Evolutionary conservation across 108 stramenopile genomes (phyloP), one percentile per base, ranked within the genome.

Genomic region (Nitzschia sp.): DNA sequence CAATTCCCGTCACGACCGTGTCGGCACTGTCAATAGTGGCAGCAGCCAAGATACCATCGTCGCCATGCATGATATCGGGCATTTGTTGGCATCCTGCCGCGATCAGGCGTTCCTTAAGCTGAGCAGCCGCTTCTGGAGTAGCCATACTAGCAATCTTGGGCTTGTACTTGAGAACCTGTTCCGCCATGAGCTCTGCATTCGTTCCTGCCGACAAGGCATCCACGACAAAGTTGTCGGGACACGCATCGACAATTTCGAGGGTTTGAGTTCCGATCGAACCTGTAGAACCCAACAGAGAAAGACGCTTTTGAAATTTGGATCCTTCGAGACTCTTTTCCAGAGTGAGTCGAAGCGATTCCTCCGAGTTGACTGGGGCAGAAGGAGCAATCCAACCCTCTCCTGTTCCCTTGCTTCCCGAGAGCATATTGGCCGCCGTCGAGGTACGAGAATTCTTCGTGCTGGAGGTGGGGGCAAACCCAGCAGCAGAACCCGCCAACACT

Each of bases 221-320:
- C 9, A 96, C 93, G 34, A 80, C 86, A 72, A 98, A 98, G 73
- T 93, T 89, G 30, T 97, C 92, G 19, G 96, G 96, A 64, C 91
- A 92, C 25, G 93, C 97, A 67, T 89, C 83, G 41, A 94, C 94
- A 55, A 98, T 97, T 23, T 98, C 96, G 26, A 98, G 83, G 0
- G 97, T 98, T 73, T 98, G 97, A 17, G 97, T 98, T 38, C 97
- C 97, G 58, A 98, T 98, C 45, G 84, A 86, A 28, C 97, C 97
- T 22, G 96, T 97, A 30, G 90, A 91, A 11, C 96, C 96, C 59
- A 97, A 77, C 35, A 96, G 69, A 35, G 90, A 85, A 29, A 96
- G 79, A 26, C 87, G 84, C 61, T 96, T 96, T 62, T 90, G 75
- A 63, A 92, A 95, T 19, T 69, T 78, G 52, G 88, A 45, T n/a